Evolutionary conservation across 768 basidiomycete genomes (phyloP), one percentile per base, ranked within the genome.

Genomic region (Lenzites betulinus): DNA sequence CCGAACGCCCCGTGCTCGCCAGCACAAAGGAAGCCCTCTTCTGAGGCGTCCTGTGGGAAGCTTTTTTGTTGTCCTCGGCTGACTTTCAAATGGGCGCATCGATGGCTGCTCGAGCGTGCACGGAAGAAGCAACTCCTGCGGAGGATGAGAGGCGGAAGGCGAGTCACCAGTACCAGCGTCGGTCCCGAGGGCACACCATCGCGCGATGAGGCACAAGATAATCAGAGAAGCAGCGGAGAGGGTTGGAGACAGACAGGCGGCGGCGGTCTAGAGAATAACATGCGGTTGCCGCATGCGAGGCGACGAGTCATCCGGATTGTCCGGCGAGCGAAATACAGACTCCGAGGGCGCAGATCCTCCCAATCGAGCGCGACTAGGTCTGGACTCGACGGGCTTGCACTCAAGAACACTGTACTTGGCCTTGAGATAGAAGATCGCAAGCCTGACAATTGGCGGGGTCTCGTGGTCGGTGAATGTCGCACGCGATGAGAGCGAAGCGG

Each of bases 11-110:
- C 22, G 12, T 12, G 50, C 22, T 22, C 30, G 43, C 20, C 11
- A 25, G 43, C 12, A n/a, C 43, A 51, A 51, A n/a, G 36, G 15
- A 12, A 9, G 3, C 9, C 35, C 50, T 4, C 2, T 13, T 38
- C 36, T 38, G 50, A 7, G 48, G 9, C 28, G 48, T 49, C 47
- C 49, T 57, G 55, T 33, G 55, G 54, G 20, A 8, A 18, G 9
- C n/a, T 22, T 33, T 28, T 9, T 42, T 57, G 48, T 26, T 50
- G 36, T 57, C 15, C 55, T 57, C 15, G 47, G 55, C 55, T 57
- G 55, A 57, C 26, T 49, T 57, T 26, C n/a, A 50, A 57, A 49
- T 57, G 55, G 55, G 55, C 55, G 55, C 18, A 57, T 57, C 55
- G 55, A 57, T 57, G 28, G 55, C 38, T 47, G 55, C 47, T 38